phyloP scores from a whole-genome alignment of 192 early-diverging fungal genomes.

The Coemansia sp. region DNA sequence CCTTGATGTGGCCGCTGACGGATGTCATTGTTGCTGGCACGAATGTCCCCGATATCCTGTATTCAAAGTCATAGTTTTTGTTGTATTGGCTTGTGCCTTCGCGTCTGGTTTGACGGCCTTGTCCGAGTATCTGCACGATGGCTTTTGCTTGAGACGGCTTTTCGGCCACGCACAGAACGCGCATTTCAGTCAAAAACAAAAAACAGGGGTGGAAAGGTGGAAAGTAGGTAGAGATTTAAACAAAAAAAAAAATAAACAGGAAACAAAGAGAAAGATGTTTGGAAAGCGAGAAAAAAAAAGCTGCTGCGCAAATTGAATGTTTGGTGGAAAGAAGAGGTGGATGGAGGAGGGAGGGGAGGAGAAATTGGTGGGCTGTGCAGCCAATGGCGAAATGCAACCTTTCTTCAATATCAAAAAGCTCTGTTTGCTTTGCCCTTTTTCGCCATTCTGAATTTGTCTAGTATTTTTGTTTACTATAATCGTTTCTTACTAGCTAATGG shows the following conservation, averaged over 20 bases:
- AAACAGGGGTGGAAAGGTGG: neutral
- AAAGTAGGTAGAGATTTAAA: conserved; percentile 7
- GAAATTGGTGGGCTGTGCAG: too few species aligned
- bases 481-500: neutral
- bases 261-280: neutral
- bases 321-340: neutral
- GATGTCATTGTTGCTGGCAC: conserved; percentile 79
- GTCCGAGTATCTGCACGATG: conserved; percentile 74
- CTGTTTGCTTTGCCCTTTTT: too few species aligned
- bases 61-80: conserved; percentile 80
- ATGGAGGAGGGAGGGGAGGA: too few species aligned
- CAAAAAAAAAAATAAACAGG: conserved; percentile 1
- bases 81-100: conserved; percentile 59
- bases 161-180: conserved; percentile 94
- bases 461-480: neutral
- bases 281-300: too few species aligned
- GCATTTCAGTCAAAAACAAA: conserved; percentile 46
- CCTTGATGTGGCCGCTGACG: conserved; percentile 75
- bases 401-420: too few species aligned
- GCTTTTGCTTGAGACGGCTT: conserved; percentile 87
- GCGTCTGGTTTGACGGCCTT: conserved; percentile 40
- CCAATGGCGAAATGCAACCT: too few species aligned
- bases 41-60: conserved; percentile 56
- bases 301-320: conserved; percentile 16
- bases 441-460: too few species aligned